Evolutionary conservation across 306 rosid species (phyloP), one percentile per base, ranked within the genome.

Genomic region (Lithocarpus polystachyus): DNA sequence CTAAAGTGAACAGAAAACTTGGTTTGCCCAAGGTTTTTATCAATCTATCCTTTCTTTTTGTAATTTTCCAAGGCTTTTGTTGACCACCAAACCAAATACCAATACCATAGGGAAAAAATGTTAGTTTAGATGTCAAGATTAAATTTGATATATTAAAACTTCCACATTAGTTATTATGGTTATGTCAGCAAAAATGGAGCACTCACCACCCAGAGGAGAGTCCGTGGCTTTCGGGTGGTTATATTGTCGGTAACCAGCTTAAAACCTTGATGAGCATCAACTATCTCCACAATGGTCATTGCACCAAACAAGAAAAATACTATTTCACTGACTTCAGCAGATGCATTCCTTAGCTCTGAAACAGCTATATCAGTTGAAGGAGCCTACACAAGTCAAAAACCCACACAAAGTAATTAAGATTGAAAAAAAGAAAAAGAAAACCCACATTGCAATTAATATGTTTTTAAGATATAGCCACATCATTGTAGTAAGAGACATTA

Each of bases 231-330:
- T 84, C 97, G 90, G 80, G 99, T 92, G 74, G 91, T 95, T 61
- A 95, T 95, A 73, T 86, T 92, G 88, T 92, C 98, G 18, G 98
- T 90, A 84, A 95, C 97, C 85, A 95, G 84, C 88, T 95, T 95
- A 87, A 95, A 95, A 79, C 99, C 98, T 85, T 92, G 99, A 91
- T 95, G 98, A 75, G 99, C 91, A 65, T 95, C 98, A 73, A 95
- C 76, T 54, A 95, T 89, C 83, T 95, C 98, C 68, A 95, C 98
- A 71, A 95, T 95, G 69, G 98, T 95, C 99, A 95, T 95, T 69
- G 99, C 99, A 68, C 97, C 98, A 72, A 95, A 92, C 89, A 95
- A 75, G 90, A 95, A 95, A 85, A 92, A 95, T 81, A 95, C 98
- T 84, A 95, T 92, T 84, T 91, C 96, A 84, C 98, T 92, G 80